Conservation (phyloP, 2,329 filamentous ascomycete species). For the Cercospora sp. region DNA sequence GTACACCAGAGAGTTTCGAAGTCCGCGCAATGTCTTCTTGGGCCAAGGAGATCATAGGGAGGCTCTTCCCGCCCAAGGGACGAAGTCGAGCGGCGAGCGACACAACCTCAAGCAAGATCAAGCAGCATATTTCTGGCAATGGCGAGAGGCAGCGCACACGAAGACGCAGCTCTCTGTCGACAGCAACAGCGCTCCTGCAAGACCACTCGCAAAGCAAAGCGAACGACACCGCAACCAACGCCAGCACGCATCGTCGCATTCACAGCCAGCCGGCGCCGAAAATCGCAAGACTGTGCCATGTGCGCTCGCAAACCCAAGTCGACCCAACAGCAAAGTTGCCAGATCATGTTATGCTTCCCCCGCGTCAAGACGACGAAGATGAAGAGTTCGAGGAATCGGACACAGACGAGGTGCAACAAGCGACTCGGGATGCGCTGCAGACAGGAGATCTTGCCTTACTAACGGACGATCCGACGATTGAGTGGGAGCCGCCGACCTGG, state of each 20-base stretch:
- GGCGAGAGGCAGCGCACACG: neutral
- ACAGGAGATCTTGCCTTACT: neutral
- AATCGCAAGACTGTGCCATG: conserved; percentile 1
- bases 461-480: conserved; percentile 6
- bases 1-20: neutral
- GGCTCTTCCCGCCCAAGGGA: conserved; percentile 2
- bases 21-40: neutral
- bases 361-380: neutral
- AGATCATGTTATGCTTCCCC: neutral
- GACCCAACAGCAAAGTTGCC: conserved; percentile 6
- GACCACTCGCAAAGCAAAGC: neutral
- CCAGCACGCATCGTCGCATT: neutral
- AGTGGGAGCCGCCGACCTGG: conserved; percentile 12
- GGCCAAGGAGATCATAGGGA: conserved; percentile 6
- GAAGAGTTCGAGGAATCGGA: neutral
- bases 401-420: neutral
- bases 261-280: conserved; percentile 3
- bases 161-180: conserved; percentile 6
- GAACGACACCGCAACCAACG: neutral
- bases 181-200: neutral
- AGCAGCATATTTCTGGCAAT: neutral
- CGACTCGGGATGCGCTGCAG: conserved; percentile 9
- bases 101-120: conserved; percentile 1
- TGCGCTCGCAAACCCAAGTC: conserved; percentile 7
- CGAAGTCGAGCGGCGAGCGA: conserved; percentile 9